phyloP scores from a whole-genome alignment of 202 grass and related monocot genomes.

The Saccharum hybrid region DNA sequence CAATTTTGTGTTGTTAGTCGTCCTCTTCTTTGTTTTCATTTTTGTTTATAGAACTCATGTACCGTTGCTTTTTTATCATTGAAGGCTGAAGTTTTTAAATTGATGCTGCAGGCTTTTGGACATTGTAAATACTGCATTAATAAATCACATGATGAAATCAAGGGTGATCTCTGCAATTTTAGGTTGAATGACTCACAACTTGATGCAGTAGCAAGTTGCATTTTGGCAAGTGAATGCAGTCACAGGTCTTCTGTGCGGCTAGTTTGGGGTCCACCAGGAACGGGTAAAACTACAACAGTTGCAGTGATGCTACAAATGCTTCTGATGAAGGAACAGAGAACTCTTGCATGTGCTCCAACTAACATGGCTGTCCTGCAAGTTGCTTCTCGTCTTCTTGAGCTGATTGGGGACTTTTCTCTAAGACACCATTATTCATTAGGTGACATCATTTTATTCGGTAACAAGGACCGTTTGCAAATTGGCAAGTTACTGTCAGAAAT shows the following conservation, averaged over 20 bases:
- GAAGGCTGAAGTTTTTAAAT: conserved; percentile 32
- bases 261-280: conserved; percentile 90
- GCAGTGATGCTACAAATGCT: conserved; percentile 63
- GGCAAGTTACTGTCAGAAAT: conserved; percentile 54
- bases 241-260: conserved; percentile 60
- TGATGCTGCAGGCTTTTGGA: conserved; percentile 44
- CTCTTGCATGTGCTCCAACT: conserved; percentile 79
- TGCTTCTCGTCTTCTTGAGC: conserved; percentile 63
- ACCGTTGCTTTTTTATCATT: conserved; percentile 33
- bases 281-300: conserved; percentile 91
- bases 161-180: conserved; percentile 51
- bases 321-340: conserved; percentile 59
- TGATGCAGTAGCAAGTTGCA: conserved; percentile 58
- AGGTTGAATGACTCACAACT: conserved; percentile 77
- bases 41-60: conserved; percentile 38
- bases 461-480: conserved; percentile 69
- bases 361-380: conserved; percentile 87
- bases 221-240: conserved; percentile 58
- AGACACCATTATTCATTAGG: conserved; percentile 48
- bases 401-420: conserved; percentile 46
- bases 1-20: conserved; percentile 11
- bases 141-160: conserved; percentile 51
- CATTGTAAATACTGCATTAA: conserved; percentile 55
- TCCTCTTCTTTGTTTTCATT: conserved; percentile 37
- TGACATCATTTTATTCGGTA: conserved; percentile 81